Conservation (phyloP, 208 protist genomes). For the Spongospora subterranea region DNA sequence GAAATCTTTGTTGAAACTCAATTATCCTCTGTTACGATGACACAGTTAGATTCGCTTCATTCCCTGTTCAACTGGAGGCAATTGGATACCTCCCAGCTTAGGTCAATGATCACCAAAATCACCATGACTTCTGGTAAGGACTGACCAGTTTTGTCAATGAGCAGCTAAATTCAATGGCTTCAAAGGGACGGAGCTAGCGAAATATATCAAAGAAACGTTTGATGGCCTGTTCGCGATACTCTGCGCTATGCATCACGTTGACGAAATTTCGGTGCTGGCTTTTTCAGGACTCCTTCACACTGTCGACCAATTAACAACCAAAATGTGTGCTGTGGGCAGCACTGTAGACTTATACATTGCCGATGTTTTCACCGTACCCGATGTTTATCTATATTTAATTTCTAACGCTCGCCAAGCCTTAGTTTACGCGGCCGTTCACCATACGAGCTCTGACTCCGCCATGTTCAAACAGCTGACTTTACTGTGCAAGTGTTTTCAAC, state of each 20-base stretch:
- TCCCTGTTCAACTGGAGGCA: slow-evolving; percentile 46
- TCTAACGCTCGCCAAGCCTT: not conserved
- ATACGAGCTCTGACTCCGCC: not conserved
- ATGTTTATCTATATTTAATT: slow-evolving; percentile 10
- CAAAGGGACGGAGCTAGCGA: slow-evolving; percentile 17
- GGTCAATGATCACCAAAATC: not conserved
- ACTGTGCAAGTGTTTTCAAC: slow-evolving; percentile 43
- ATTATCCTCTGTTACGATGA: not conserved
- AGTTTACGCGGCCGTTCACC: not conserved
- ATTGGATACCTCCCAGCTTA: not conserved
- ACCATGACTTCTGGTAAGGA: slow-evolving; percentile 20
- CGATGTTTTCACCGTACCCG: slow-evolving; percentile 1
- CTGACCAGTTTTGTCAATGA: not conserved
- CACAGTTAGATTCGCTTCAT: slow-evolving; percentile 41
- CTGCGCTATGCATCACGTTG: not conserved
- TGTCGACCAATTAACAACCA: slow-evolving; percentile 35
- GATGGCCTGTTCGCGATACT: not conserved
- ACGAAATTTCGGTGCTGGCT: not conserved
- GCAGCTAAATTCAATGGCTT: not conserved
- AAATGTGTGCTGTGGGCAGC: not conserved
- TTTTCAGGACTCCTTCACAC: not conserved
- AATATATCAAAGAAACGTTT: slow-evolving; percentile 47
- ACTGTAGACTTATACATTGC: slow-evolving; percentile 13
- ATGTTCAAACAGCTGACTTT: slow-evolving; percentile 53
- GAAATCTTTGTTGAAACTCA: slow-evolving; percentile 11